Percentiles rank a stretch among this genome's conserved stretches.
Evolutionary conservation across 345 rosid genomes (phyloP).

Genomic region (Erodium maritimum): DNA sequence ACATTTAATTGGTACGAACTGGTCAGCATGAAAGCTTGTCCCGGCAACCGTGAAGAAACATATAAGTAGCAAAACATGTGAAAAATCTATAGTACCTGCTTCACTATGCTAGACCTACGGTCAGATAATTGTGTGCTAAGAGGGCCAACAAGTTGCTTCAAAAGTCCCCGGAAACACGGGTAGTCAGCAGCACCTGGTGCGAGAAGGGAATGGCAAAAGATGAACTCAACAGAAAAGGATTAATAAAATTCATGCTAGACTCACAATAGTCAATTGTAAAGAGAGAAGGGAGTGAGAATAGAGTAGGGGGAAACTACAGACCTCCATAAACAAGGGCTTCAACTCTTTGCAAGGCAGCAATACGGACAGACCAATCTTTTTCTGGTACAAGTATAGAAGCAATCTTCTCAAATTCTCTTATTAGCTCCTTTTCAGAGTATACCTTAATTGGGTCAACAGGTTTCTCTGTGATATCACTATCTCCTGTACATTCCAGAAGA

Average conservation of each 20-base stretch:
- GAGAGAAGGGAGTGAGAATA: background rate
- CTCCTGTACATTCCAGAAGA: constrained; percentile 41
- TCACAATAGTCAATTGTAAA: background rate
- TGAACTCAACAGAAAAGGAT: background rate
- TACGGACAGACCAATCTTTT: constrained; percentile 97
- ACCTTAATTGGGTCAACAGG: constrained; percentile 73
- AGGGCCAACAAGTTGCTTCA: constrained; percentile 91
- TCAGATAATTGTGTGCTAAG: constrained; percentile 77
- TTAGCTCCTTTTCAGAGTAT: constrained; percentile 91
- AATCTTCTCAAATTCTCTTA: constrained; percentile 87
- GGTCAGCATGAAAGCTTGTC: background rate
- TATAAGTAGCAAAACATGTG: background rate
- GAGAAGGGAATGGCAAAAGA: background rate
- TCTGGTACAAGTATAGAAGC: constrained; percentile 82
- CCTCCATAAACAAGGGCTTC: constrained; percentile 98
- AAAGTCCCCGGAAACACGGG: constrained; percentile 73
- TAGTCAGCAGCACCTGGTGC: constrained; percentile 74
- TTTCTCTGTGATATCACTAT: constrained; percentile 64
- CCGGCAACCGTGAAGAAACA: background rate
- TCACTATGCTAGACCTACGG: constrained; percentile 90
- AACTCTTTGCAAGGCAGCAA: constrained; percentile 93
- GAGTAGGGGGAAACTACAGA: constrained; percentile 5
- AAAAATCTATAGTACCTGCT: constrained; percentile 49
- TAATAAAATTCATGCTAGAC: background rate
- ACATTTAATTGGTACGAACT: no score